Evolutionary conservation across 2,329 filamentous ascomycete genomes (phyloP).

Genomic region (Aspergillus japonicus): DNA sequence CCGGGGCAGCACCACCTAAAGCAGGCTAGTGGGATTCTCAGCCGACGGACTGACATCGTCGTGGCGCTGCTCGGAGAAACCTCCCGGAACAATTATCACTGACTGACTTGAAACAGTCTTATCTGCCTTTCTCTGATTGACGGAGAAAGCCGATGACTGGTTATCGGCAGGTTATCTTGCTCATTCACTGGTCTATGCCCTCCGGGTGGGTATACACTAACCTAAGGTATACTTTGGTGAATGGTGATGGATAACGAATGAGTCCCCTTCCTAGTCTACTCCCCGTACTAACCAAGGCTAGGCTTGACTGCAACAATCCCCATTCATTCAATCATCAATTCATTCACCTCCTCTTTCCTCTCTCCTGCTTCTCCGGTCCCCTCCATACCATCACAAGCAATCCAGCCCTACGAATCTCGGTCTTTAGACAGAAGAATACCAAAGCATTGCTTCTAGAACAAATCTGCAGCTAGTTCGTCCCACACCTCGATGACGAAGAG

Average conservation of each 20-base stretch:
- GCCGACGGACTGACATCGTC: background rate
- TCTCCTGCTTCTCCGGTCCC: background rate
- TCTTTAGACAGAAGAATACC: background rate
- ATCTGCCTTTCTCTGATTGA: conserved; percentile 20
- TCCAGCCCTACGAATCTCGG: background rate
- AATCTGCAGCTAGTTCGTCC: conserved; percentile 10
- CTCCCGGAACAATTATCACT: background rate
- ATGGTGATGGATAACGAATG: too few species aligned
- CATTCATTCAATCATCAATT: background rate
- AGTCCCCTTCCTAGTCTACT: too few species aligned
- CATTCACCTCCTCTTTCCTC: background rate
- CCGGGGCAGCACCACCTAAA: background rate
- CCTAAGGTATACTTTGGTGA: too few species aligned
- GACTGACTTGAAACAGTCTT: too few species aligned
- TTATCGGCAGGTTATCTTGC: conserved; percentile 13
- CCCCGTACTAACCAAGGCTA: background rate
- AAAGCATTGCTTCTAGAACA: background rate
- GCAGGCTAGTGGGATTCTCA: background rate
- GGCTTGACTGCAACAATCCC: background rate
- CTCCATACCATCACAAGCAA: background rate
- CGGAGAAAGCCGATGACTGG: conserved; percentile 16
- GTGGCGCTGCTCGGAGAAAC: conserved; percentile 8
- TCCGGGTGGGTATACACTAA: background rate
- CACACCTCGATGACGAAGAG: conserved; percentile 38
- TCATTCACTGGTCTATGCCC: conserved; percentile 6